A percentile compares a stretch with the other conserved stretches of the same genome.
These are phyloP conservation scores for Phytophthora parvispora DNA, from an alignment of 352 stramenopile species.

Conservation along the genomic window DNA sequence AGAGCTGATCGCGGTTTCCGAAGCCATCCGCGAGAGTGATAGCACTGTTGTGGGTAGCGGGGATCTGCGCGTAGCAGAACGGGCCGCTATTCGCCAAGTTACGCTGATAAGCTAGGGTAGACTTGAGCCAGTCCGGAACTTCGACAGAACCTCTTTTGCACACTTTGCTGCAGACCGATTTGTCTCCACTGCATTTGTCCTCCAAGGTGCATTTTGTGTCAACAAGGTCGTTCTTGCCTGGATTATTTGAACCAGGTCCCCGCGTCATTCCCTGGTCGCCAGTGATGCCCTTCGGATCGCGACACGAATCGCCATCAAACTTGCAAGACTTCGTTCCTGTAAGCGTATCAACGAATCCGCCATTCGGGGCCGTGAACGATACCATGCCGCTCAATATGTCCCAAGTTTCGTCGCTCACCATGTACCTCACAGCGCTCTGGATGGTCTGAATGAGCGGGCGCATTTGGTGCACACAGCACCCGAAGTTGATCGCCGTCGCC, in stretches of 20 bases:
- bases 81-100: constrained; percentile 52
- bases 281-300: constrained; percentile 43
- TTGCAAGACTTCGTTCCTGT: constrained; percentile 39
- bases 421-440: constrained; percentile 41
- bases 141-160: constrained; percentile 51
- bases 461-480: constrained; percentile 56
- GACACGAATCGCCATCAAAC: constrained; percentile 51
- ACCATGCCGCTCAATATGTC: constrained; percentile 63
- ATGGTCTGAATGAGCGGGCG: constrained; percentile 60
- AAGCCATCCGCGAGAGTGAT: constrained; percentile 74
- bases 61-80: constrained; percentile 66
- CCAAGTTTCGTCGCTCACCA: constrained; percentile 39
- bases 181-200: constrained; percentile 52
- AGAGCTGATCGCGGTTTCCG: constrained; percentile 74
- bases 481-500: constrained; percentile 53
- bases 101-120: constrained; percentile 58
- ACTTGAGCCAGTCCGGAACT: constrained; percentile 50
- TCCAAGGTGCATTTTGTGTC: constrained; percentile 50
- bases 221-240: constrained; percentile 53
- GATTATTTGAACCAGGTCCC: constrained; percentile 40
- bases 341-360: constrained; percentile 52
- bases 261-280: constrained; percentile 31
- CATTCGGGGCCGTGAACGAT: constrained; percentile 35
- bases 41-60: constrained; percentile 73
- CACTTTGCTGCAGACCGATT: constrained; percentile 55